Percentiles rank a stretch among this genome's conserved stretches.
Conservation (phyloP, 371 early-diverging fungal species). For the Coemansia sp. region DNA sequence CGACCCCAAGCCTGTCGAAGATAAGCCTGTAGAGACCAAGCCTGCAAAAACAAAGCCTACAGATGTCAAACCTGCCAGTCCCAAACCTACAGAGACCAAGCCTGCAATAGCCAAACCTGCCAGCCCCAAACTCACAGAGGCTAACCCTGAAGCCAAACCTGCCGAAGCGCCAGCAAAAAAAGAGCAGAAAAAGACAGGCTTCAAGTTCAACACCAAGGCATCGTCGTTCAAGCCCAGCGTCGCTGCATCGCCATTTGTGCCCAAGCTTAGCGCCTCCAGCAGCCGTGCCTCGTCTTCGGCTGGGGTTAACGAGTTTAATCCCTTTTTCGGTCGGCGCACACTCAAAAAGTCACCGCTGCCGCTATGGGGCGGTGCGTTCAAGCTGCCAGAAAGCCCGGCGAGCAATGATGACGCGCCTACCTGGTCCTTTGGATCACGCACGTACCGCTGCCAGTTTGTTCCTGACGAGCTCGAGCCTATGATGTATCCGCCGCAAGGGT, state of each 20-base stretch:
- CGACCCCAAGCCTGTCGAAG: neutral
- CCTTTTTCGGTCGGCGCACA: constrained; percentile 47
- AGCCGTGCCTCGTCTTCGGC: constrained; percentile 40
- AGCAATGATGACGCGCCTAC: constrained; percentile 26
- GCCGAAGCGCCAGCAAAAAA: constrained; percentile 6
- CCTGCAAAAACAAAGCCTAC: neutral
- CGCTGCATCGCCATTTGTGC: constrained; percentile 74
- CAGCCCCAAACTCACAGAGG: neutral
- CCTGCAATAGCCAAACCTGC: neutral
- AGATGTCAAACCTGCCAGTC: neutral
- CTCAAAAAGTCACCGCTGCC: constrained; percentile 30
- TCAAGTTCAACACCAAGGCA: constrained; percentile 84
- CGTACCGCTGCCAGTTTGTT: constrained; percentile 47
- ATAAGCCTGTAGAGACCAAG: neutral
- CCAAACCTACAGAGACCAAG: neutral
- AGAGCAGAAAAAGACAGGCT: constrained; percentile 47
- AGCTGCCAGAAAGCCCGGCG: constrained; percentile 1
- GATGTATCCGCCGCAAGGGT: constrained; percentile 37
- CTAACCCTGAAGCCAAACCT: neutral
- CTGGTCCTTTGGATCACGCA: constrained; percentile 44
- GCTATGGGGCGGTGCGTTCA: constrained; percentile 47
- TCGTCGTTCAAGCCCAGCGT: constrained; percentile 86
- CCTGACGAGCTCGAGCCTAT: constrained; percentile 36
- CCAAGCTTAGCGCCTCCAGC: constrained; percentile 53
- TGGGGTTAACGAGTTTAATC: constrained; percentile 30